phyloP scores from a whole-genome alignment of 176 grass and related monocot genomes.

The Ensete ventricosum region DNA sequence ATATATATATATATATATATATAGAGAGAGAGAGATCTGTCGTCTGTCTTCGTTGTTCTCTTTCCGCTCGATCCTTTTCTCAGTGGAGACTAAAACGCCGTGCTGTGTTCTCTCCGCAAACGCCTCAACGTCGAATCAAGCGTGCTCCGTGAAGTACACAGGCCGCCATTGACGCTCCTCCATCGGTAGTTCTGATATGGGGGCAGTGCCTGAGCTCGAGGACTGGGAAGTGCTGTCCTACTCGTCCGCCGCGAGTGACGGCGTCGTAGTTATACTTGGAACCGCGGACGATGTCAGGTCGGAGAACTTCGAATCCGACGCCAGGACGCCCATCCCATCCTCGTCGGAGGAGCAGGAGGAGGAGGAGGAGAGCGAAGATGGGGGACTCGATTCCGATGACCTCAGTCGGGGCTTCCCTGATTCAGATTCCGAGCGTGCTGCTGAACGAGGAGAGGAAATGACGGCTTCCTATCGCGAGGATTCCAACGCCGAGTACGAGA shows the following conservation, averaged over 20 bases:
- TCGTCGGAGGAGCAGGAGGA: background rate
- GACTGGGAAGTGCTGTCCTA: slow-evolving; percentile 29
- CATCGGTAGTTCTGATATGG: slow-evolving; percentile 2
- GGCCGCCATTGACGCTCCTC: too few species aligned
- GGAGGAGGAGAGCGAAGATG: slow-evolving; percentile 19
- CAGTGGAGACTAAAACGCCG: too few species aligned
- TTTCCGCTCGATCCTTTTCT: too few species aligned
- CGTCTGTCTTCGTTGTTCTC: too few species aligned
- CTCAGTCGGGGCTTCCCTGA: slow-evolving; percentile 20
- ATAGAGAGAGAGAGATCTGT: background rate
- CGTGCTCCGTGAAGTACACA: too few species aligned
- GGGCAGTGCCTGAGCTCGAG: slow-evolving; percentile 10
- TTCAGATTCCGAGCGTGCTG: slow-evolving; percentile 14
- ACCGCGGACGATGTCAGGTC: slow-evolving; percentile 14
- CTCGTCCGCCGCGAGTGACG: background rate
- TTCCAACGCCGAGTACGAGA: background rate
- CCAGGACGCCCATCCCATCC: background rate
- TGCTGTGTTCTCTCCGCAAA: too few species aligned
- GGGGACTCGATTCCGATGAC: slow-evolving; percentile 35
- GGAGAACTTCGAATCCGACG: slow-evolving; percentile 26
- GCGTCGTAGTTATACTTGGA: too few species aligned
- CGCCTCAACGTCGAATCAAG: too few species aligned
- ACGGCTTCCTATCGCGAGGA: background rate
- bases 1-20: background rate
- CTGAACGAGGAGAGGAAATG: background rate